A percentile compares a stretch with the other conserved stretches of the same genome.
phyloP scores from a whole-genome alignment of 768 basidiomycete genomes.

The Lactarius tabidus region DNA sequence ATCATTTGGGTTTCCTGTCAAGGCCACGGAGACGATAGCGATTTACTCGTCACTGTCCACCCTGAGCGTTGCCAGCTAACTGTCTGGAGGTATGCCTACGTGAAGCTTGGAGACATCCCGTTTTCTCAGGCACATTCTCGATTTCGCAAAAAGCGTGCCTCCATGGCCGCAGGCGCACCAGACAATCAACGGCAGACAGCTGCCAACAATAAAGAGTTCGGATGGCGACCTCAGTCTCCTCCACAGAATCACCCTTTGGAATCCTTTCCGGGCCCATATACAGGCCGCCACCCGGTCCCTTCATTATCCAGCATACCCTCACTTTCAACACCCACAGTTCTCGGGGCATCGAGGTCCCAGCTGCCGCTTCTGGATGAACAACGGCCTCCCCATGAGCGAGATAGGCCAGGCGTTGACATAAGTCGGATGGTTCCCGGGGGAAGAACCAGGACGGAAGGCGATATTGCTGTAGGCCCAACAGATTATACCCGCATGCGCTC shows the following conservation, averaged over 20 bases:
- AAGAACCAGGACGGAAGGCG: slow-evolving; percentile 40
- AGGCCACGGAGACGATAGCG: slow-evolving; percentile 39
- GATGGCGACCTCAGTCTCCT: slow-evolving; percentile 20
- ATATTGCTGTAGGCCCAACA: slow-evolving; percentile 38
- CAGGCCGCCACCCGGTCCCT: slow-evolving; percentile 35
- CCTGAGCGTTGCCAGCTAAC: slow-evolving; percentile 49
- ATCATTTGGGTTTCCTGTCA: slow-evolving; percentile 56
- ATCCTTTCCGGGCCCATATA: slow-evolving; percentile 31
- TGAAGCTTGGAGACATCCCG: slow-evolving; percentile 55
- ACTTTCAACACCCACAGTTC: slow-evolving; percentile 48
- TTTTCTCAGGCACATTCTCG: slow-evolving; percentile 35
- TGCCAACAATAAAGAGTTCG: slow-evolving; percentile 20
- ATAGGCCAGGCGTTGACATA: slow-evolving; percentile 56
- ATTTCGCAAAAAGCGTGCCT: slow-evolving; percentile 39
- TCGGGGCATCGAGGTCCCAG: slow-evolving; percentile 31
- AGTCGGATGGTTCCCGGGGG: slow-evolving; percentile 66
- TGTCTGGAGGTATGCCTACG: slow-evolving; percentile 70
- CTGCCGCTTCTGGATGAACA: neutral
- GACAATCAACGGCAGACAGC: slow-evolving; percentile 27
- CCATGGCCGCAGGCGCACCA: slow-evolving; percentile 22
- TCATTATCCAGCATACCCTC: slow-evolving; percentile 51
- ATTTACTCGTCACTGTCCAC: slow-evolving; percentile 58
- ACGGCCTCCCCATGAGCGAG: slow-evolving; percentile 42
- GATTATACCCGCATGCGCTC: slow-evolving; percentile 67
- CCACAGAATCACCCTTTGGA: slow-evolving; percentile 34